Base-by-base conservation (phyloP, 192 early-diverging fungal genomes). In the Martensiomyces pterosporus region DNA sequence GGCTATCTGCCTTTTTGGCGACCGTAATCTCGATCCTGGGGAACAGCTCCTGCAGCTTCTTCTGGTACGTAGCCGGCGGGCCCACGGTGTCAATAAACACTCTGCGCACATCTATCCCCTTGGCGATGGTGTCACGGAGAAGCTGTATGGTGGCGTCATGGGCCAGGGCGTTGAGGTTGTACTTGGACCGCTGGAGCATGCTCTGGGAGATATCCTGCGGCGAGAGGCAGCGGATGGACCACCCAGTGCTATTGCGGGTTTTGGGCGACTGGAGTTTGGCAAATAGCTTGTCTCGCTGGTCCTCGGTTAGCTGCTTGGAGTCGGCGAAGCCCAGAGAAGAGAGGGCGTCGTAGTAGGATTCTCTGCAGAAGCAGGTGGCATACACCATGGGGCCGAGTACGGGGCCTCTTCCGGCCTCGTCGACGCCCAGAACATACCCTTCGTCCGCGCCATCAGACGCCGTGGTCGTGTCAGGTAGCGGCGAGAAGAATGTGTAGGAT, bases 301-400 rank as follows among this genome's bases (percentile, higher is more conserved):
- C 68, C 50, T 93, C 91, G 8, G 79, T 89, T 10, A 99, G 71
- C 13, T 82, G 82, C 62, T 99, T 99, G n/a, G 95, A 98, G 63
- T 99, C 97, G 37, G 84, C 90, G 50, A 98, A 91, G 2, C 93
- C 93, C 9, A 92, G 35, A 6, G 65, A 67, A 26, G 78, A 83
- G 9, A 97, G 64, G 29, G 80, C 54, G 1, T 82, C 70, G 49
- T 85, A 80, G 26, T 78, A 74, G 2, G 77, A 74, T 1, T 87
- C 41, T 0, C 83, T 80, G 37, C 85, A 87, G 57, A 85, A 98
- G 37, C 87, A 85, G n/a, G 87, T 72, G 1, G 89, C 89, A 64
- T 98, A 99, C 0, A 98, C 95, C 97, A 99, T 99, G 8, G 94
- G 92, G 1, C 92, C 91, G 0, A 98, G 79, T 0, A 97, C 95